Percentiles rank a stretch among this genome's conserved stretches.
phyloP scores from a whole-genome alignment of 2,329 filamentous ascomycete species.

The Lasiodiplodia sp. region DNA sequence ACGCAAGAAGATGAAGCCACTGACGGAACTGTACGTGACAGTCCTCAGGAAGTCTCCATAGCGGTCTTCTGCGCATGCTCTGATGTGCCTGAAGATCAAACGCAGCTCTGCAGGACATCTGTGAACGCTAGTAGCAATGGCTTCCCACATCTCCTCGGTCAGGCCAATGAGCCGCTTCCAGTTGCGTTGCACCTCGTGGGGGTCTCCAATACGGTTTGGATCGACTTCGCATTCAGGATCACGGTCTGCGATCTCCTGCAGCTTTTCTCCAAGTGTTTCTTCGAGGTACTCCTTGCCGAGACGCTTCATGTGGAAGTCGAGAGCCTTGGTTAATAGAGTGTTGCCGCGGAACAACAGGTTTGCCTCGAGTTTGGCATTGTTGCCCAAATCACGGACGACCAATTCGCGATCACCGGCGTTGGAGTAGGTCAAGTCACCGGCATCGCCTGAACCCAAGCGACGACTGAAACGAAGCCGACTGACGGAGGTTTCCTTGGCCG shows the following conservation, averaged over 20 bases:
- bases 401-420: constrained; percentile 69
- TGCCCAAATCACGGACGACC: constrained; percentile 78
- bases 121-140: constrained; percentile 76
- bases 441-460: constrained; percentile 73
- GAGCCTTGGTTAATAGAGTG: constrained; percentile 87
- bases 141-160: constrained; percentile 85
- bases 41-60: constrained; percentile 92
- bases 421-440: constrained; percentile 23
- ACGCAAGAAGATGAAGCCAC: constrained; percentile 90
- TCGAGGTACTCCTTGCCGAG: constrained; percentile 92
- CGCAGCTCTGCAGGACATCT: constrained; percentile 82
- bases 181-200: constrained; percentile 79
- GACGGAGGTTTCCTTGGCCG: constrained; percentile 79
- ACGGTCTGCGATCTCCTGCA: constrained; percentile 86
- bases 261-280: constrained; percentile 82
- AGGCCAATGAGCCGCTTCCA: constrained; percentile 79
- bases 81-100: constrained; percentile 86
- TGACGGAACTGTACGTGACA: constrained; percentile 92
- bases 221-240: constrained; percentile 96
- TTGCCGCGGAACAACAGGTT: constrained; percentile 96
- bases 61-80: constrained; percentile 90
- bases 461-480: constrained; percentile 72
- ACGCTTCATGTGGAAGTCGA: constrained; percentile 95
- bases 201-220: constrained; percentile 73
- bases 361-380: constrained; percentile 82